A percentile compares a stretch with the other conserved stretches of the same genome.
phyloP scores from a whole-genome alignment of 352 stramenopile species.

The Phytophthora nicotianae region DNA sequence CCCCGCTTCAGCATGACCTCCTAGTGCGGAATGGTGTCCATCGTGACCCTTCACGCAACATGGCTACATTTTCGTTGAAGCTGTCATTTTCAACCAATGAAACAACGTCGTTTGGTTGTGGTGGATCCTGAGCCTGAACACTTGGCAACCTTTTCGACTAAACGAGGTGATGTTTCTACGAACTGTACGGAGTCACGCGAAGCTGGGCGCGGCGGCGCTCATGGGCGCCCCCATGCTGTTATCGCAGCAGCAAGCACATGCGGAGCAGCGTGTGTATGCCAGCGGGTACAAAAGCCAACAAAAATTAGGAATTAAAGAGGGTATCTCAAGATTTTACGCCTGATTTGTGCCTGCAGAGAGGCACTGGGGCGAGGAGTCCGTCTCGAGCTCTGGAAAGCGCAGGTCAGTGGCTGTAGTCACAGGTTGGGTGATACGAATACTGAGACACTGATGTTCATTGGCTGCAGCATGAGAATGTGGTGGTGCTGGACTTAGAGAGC shows the following conservation, averaged over 20 bases:
- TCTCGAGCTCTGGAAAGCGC: slow-evolving; percentile 87
- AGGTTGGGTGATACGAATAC: background rate
- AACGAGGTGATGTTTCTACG: slow-evolving; percentile 49
- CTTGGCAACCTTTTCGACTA: slow-evolving; percentile 16
- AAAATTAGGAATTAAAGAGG: background rate
- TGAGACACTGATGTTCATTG: slow-evolving; percentile 3
- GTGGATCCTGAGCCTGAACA: slow-evolving; percentile 7
- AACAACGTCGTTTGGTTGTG: slow-evolving; percentile 15
- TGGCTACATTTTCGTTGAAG: slow-evolving; percentile 22
- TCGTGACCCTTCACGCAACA: slow-evolving; percentile 23
- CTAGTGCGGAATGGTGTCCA: background rate
- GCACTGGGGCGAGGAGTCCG: slow-evolving; percentile 78
- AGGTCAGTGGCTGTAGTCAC: slow-evolving; percentile 40
- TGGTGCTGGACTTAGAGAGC: slow-evolving; percentile 84
- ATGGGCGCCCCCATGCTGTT: slow-evolving; percentile 45
- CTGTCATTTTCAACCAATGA: slow-evolving; percentile 17
- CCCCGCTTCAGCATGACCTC: slow-evolving; percentile 26
- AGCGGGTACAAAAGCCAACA: slow-evolving; percentile 49
- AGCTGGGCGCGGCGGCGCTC: slow-evolving; percentile 40
- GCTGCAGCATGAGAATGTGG: slow-evolving; percentile 83
- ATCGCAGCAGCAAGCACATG: slow-evolving; percentile 31
- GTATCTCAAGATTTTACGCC: slow-evolving; percentile 6
- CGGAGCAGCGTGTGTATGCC: slow-evolving; percentile 70
- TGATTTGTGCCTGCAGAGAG: slow-evolving; percentile 51
- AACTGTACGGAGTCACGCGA: slow-evolving; percentile 37